Conservation (phyloP, 176 grass and related monocot genomes). For the Leersia perrieri region DNA sequence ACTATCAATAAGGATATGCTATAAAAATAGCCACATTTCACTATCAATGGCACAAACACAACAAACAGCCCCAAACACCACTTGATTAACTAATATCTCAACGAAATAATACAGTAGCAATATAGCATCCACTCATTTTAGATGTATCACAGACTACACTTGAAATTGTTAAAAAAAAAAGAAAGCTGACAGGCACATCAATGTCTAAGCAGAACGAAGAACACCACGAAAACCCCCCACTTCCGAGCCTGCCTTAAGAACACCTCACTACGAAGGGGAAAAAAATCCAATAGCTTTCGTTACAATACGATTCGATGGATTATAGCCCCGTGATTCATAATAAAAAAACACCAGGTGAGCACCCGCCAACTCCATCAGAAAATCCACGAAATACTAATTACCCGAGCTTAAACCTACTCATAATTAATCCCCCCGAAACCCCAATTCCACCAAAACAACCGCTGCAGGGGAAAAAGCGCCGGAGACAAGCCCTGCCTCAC, state of each 20-base stretch:
- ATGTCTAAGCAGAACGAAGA: background rate
- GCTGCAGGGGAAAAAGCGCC: background rate
- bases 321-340: background rate
- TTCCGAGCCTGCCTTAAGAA: background rate
- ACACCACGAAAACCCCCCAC: slow-evolving; percentile 16
- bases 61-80: background rate
- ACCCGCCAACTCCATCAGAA: background rate
- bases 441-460: slow-evolving; percentile 25
- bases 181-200: background rate
- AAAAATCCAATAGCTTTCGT: background rate
- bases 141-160: background rate
- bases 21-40: slow-evolving; percentile 36
- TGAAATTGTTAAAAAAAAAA: background rate
- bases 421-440: slow-evolving; percentile 26
- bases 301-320: background rate
- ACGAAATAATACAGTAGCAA: background rate
- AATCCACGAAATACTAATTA: background rate
- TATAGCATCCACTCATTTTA: background rate
- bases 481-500: slow-evolving; percentile 40
- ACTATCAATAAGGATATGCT: background rate
- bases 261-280: background rate
- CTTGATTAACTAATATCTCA: background rate
- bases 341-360: background rate
- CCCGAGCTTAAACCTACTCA: slow-evolving; percentile 26
- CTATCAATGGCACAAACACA: background rate